These are phyloP conservation scores for Cantharellus anzutake DNA, from an alignment of 768 basidiomycete genomes.

Conservation along the genomic window DNA sequence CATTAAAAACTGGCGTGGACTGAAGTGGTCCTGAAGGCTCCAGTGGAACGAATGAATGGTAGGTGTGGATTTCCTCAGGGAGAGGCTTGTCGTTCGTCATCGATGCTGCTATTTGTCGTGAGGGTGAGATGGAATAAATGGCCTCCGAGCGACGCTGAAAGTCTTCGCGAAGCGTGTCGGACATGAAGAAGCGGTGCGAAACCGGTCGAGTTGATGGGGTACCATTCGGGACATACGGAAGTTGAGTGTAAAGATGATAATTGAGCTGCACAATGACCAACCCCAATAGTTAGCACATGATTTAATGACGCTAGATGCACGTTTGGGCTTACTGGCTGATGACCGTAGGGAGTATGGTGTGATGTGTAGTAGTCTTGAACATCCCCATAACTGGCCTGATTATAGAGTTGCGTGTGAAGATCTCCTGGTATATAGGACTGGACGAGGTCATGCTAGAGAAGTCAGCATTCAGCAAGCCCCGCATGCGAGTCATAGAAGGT, in stretches of 20 bases:
- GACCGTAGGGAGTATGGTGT: constrained; percentile 13
- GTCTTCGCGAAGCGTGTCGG: constrained; percentile 52
- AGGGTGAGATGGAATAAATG: constrained; percentile 18
- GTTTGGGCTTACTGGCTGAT: constrained; percentile 40
- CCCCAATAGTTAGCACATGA: not conserved
- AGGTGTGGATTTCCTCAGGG: constrained; percentile 78
- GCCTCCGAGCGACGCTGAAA: constrained; percentile 32
- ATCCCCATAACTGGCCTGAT: constrained; percentile 12
- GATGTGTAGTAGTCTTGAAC: constrained; percentile 5
- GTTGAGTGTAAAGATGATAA: constrained; percentile 78
- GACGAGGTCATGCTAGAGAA: not conserved
- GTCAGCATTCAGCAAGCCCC: not conserved
- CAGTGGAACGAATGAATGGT: constrained; percentile 70
- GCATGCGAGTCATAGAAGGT: no score
- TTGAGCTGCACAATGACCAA: constrained; percentile 37
- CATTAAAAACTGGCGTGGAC: no score
- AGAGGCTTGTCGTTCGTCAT: constrained; percentile 28
- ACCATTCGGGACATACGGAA: constrained; percentile 29
- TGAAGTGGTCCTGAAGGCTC: constrained; percentile 27
- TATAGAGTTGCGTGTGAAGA: constrained; percentile 10
- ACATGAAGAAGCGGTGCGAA: constrained; percentile 49
- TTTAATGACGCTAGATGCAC: constrained; percentile 6
- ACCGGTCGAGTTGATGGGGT: constrained; percentile 24
- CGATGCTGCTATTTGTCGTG: constrained; percentile 13
- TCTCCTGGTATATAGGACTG: constrained; percentile 4